Evolutionary conservation across 1,284 basidiomycete species (phyloP), one percentile per base, ranked within the genome.

Genomic region (Rhodotorula sp.): DNA sequence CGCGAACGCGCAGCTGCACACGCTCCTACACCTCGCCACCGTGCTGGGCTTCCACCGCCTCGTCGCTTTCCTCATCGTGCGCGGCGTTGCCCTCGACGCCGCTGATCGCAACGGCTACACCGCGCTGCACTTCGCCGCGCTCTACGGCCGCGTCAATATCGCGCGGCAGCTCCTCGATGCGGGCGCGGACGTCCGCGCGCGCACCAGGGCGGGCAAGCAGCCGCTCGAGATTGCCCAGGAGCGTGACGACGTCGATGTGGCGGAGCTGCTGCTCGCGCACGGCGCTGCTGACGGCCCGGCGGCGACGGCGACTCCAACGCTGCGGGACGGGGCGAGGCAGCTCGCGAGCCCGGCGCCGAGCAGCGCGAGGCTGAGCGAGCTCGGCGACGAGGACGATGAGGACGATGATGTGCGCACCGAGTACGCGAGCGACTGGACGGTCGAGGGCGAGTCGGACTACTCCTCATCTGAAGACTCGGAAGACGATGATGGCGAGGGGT

Each of bases 61-160:
- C 25, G 87, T 89, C 19, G 81, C 84, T 51, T 91, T 91, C 80
- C 85, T 99, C 62, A 83, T 97, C 63, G 81, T 84, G 2, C 89
- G 88, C 63, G 88, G 87, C 25, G 89, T 90, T 44, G 91, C 94
- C 77, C 77, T 94, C 59, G 92, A 98, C 80, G 86, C 87, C 4
- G 88, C 92, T 67, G 97, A 99, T 82, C 85, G 87, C 71, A 97
- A 94, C 80, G 96, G 96, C 12, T 94, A 87, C 80, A 98, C 95
- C 0, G 88, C 96, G 0, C 83, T 98, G 50, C 92, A 96, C 80
- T 90, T 96, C 79, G 91, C 94, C 25, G 90, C 88, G 0, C 83
- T 95, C 55, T 85, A 85, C 29, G 87, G 87, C 36, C 88, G 90
- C 32, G 82, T 84, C 57, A 85, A 86, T 19, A 93, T 92, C 79